Evolutionary conservation across 176 grass and related monocot species (phyloP), one percentile per base, ranked within the genome.

Genomic region (Zoysia pacifica): DNA sequence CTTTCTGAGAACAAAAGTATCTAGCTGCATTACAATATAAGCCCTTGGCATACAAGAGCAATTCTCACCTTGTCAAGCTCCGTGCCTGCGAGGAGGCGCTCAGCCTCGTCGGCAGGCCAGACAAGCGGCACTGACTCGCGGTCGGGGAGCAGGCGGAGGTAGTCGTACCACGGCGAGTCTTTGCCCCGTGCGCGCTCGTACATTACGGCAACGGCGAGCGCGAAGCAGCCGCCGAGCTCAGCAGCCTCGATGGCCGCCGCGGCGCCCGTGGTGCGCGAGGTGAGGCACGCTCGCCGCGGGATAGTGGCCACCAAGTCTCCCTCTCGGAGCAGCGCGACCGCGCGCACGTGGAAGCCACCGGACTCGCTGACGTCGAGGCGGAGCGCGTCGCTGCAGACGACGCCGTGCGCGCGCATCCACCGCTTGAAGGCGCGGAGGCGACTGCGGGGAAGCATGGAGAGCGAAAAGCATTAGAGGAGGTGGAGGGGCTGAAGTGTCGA

Each of bases 361-460:
- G 59, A 39, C 42, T 74, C 53, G 44, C 67, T 49, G 66, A 86
- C 88, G 43, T 72, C 74, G 45, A 98, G 86, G 47, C 82, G 48
- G 65, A 98, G 83, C 15, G 95, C 95, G 80, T 94, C 92, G 92
- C 87, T 90, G 84, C 88, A 94, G 64, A 89, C 91, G 75, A 98
- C 65, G 62, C 90, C 90, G 70, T 89, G 86, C 9, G 79, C 82
- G 49, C 78, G 81, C 91, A 94, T 92, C 95, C 95, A 98, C 44
- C 92, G 81, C 86, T 83, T 85, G 86, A 98, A 94, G 64, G 86
- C 55, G 42, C 90, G 81, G 49, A 94, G 81, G 46, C 90, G 89
- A 79, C 92, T 94, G 73, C 43, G 77, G 1, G 65, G 51, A 7
- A 8, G 37, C 5, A 46, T 6, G 7, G 14, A 12, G 19, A 12